Conservation (phyloP, 139 green algal genomes). For the Microglena sp. region DNA sequence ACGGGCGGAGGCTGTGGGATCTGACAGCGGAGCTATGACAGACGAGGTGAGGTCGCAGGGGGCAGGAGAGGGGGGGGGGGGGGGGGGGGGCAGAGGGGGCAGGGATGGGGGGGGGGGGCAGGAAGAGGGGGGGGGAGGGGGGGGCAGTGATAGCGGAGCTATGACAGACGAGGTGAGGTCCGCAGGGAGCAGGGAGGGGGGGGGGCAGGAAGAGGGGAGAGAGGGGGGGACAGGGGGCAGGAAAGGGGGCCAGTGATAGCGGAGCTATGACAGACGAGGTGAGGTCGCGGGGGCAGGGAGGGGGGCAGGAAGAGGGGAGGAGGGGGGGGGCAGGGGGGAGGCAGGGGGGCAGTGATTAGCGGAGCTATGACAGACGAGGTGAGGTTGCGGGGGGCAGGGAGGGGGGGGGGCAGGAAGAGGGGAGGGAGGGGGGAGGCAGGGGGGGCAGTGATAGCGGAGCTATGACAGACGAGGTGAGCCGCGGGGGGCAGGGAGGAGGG, state of each 20-base stretch:
- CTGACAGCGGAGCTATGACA: background rate
- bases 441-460: too few relatives aligned
- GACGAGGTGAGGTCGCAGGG: background rate
- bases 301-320: too few relatives aligned
- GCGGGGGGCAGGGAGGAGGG: background rate
- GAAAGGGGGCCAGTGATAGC: background rate
- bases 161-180: background rate
- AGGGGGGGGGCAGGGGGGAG: too few relatives aligned
- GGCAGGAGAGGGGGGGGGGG: background rate
- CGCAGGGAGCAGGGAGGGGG: background rate
- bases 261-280: constrained; percentile 1
- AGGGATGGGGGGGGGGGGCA: background rate
- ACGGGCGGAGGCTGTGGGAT: constrained; percentile 5
- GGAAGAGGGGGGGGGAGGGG: background rate
- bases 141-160: constrained; percentile 1
- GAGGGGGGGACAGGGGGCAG: background rate
- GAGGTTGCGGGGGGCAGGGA: too few relatives aligned
- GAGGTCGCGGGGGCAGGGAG: too few relatives aligned
- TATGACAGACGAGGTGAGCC: too few relatives aligned
- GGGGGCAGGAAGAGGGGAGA: background rate
- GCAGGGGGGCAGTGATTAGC: background rate
- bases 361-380: constrained; percentile 1
- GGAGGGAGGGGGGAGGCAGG: too few relatives aligned
- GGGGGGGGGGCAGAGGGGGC: background rate
- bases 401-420: too few relatives aligned